Base-by-base conservation (phyloP, 1,284 basidiomycete genomes). In the Coniferiporia weirii region DNA sequence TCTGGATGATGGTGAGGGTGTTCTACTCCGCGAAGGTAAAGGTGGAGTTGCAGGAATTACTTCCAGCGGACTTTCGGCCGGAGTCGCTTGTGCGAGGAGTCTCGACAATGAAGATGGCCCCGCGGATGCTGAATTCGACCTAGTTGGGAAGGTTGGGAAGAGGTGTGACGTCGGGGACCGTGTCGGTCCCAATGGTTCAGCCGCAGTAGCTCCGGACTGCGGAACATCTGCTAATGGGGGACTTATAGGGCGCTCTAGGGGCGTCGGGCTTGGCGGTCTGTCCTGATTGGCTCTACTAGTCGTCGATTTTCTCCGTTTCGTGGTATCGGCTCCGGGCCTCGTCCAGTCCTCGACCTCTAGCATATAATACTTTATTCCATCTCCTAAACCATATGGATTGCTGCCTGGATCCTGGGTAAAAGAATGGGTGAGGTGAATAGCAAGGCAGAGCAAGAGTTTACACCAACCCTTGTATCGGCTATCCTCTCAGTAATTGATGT, bases 281-380 rank as follows among this genome's bases (percentile, higher is more conserved):
- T 59, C 61, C 40, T 59, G 61, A 22, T 35, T 55, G 12, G 45
- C 44, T 45, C 82, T 86, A 64, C 76, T 79, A 8, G 76, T 75
- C n/a, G 77, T 17, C 45, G 52, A 78, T 34, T 73, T 70, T 57
- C 81, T 77, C 47, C 83, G 82, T 69, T 86, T 87, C 60, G 81
- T 82, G 38, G 79, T 66, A 50, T 76, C 57, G 38, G 47, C 77
- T 54, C 76, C 79, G 2, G 85, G 83, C 65, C 90, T 90, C 1
- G 88, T 91, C 87, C 91, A 95, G 67, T 93, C 91, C 69, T 97
- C 95, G 4, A 95, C 93, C 69, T 95, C 89, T 15, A 97, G 84
- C 80, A 94, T 87, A 72, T 91, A 95, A 69, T 93, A 98, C 66
- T 94, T 93, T 59, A 95, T 84, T 10, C 94, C 94, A 65, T 95